Evolutionary conservation across 2,329 filamentous ascomycete species (phyloP), one percentile per base, ranked within the genome.

Genomic region (Alternaria sp.): DNA sequence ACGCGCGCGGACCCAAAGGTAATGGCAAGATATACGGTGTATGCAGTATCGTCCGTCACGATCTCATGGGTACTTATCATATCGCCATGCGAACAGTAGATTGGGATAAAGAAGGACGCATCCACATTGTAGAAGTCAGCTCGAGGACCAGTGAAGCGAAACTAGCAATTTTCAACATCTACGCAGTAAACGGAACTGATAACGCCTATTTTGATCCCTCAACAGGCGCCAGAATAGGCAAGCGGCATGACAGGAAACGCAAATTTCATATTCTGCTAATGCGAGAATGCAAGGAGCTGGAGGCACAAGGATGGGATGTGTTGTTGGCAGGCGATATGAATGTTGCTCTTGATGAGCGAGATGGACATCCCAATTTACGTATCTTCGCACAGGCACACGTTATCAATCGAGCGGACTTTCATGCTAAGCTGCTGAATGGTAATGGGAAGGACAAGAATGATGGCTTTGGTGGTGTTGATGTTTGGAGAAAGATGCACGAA

Each of bases 301-400:
- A 85, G 65, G 20, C 51, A 1, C 55, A 76, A 7, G 82, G 82
- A 0, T 83, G 80, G 60, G 43, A 74, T 5, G 79, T 86, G 2
- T 68, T 87, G 3, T 68, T 87, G 0, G 81, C 82, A 0, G 84
- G 85, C 0, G 85, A 87, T 62, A 76, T 86, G 68, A 87, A 87
- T 54, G 76, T 87, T 22, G 85, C 85, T 5, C 78, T 77, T 20
- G 64, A 73, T 12, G 51, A 53, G 3, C 66, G 81, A 18, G 83
- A 85, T 73, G 85, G 84, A 2, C 73, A 79, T 64, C 85, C 85
- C 0, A 80, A 78, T 22, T 71, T 87, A 30, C 79, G 80, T 11
- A 82, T 78, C 0, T 80, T 70, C 43, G 82, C 83, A 4, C 45
- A 65, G 8, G 79, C 85, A 66, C 85, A 87, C 67, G 79, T 81